Base-by-base conservation (phyloP, 495 filamentous ascomycete species). In the Daldinia grandis region DNA sequence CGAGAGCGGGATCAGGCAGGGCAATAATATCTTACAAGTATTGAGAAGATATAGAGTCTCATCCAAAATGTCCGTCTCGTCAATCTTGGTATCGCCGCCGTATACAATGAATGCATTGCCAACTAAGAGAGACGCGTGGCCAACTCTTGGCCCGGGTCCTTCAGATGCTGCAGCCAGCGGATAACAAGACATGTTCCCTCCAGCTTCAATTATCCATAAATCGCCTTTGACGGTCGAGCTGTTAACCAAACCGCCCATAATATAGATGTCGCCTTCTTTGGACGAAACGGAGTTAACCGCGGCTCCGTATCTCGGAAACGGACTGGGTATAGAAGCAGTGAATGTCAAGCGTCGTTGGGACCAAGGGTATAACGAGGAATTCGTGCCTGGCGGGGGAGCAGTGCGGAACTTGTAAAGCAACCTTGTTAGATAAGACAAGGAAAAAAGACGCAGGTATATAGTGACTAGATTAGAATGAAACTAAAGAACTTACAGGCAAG, bases 21-120 rank as follows among this genome's bases (percentile, higher is more conserved):
- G 53, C 12, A 38, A 19, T 6, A 37, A 58, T 73, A 58, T 69
- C 94, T 79, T 87, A 98, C 96, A 97, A 53, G 96, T 99, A 83
- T 99, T 99, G 40, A 99, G 82, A 21, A 99, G 86, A 79, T 99
- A 99, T 14, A 99, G 81, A 7, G 95, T 98, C 80, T 98, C 94
- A 73, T 99, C 96, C 57, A 99, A 78, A 31, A 91, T 83, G 79
- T 99, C 96, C 5, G 85, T 87, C 68, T 98, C 95, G 68, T 98
- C 93, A 74, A 96, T 89, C 81, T 98, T 98, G 25, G 96, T 99
- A 78, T 99, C 96, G 73, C 96, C 96, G 27, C 96, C 96, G 78
- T 97, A 99, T 14, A 99, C 95, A 71, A 99, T 99, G 75, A 98
- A 99, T 1, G 96, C 96, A 82, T 99, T 99, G 24, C 96, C 96